Evolutionary conservation across 441 rosid genomes (phyloP).

Genomic region (Croton setiger): DNA sequence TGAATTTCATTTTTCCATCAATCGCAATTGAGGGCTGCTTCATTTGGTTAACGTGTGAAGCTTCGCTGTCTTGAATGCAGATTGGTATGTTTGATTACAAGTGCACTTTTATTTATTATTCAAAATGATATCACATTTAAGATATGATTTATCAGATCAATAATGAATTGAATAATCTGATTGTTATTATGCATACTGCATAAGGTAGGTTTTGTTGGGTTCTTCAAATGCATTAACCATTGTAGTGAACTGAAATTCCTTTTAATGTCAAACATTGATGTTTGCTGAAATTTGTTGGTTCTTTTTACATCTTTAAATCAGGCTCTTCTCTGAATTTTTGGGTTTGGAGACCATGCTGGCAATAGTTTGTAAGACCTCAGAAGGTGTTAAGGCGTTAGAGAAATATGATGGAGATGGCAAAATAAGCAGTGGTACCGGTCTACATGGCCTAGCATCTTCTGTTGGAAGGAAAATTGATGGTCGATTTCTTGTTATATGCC

Average conservation of each 20-base stretch:
- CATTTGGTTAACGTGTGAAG: not conserved
- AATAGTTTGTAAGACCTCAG: slow-evolving; percentile 27
- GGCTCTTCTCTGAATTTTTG: slow-evolving; percentile 21
- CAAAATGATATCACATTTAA: not conserved
- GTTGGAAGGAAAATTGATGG: slow-evolving; percentile 26
- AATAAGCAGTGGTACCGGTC: slow-evolving; percentile 17
- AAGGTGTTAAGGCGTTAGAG: slow-evolving; percentile 24
- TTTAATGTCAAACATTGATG: not conserved
- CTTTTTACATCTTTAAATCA: not conserved
- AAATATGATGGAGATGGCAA: slow-evolving; percentile 23
- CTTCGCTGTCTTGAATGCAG: too few relatives aligned
- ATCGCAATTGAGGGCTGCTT: not conserved
- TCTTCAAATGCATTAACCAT: not conserved
- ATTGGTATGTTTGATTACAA: not conserved
- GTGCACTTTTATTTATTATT: not conserved
- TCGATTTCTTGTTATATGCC: slow-evolving; percentile 30
- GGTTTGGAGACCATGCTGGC: slow-evolving; percentile 32
- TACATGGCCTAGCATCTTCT: slow-evolving; percentile 30
- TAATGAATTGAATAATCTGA: not conserved
- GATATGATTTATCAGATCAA: not conserved
- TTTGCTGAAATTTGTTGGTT: not conserved
- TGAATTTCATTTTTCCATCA: not conserved
- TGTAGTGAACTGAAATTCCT: not conserved
- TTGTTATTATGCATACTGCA: not conserved
- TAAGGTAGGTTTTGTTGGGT: not conserved